Evolutionary conservation across 306 rosid species (phyloP).

Genomic region (Vigna trinervia): DNA sequence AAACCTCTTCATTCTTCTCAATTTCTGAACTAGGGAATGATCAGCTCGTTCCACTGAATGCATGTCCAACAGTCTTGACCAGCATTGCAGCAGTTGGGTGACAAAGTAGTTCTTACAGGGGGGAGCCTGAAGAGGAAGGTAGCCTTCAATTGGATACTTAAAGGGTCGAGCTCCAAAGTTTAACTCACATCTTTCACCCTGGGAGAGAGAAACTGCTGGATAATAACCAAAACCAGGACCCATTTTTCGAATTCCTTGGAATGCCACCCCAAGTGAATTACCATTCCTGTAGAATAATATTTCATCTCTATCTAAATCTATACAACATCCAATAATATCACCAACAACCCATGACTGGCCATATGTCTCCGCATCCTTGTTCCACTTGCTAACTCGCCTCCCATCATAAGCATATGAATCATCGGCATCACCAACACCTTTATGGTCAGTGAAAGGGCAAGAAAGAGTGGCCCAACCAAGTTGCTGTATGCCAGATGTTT

Average conservation of each 20-base stretch:
- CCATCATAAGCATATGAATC: constrained; percentile 99
- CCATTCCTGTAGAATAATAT: constrained; percentile 90
- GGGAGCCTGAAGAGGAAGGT: constrained; percentile 82
- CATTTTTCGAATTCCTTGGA: constrained; percentile 82
- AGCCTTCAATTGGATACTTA: constrained; percentile 84
- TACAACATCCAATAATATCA: constrained; percentile 97
- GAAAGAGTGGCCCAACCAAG: constrained; percentile 97
- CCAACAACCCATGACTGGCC: constrained; percentile 98
- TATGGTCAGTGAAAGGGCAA: constrained; percentile 85
- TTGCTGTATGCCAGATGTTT: constrained; percentile 96
- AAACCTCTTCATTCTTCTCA: constrained; percentile 81
- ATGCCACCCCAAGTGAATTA: constrained; percentile 88
- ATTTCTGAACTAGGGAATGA: constrained; percentile 73
- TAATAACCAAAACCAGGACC: constrained; percentile 82
- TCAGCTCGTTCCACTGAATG: constrained; percentile 66
- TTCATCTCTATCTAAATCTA: constrained; percentile 85
- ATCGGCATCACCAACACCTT: constrained; percentile 96
- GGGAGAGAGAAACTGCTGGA: constrained; percentile 95
- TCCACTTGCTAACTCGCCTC: constrained; percentile 91
- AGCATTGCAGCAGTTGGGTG: constrained; percentile 70
- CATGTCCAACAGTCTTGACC: constrained; percentile 85
- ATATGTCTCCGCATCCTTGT: constrained; percentile 79
- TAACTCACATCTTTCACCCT: constrained; percentile 89
- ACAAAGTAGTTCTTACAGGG: constrained; percentile 57
- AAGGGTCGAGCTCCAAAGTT: constrained; percentile 92